A percentile compares a stretch with the other conserved stretches of the same genome.
Conservation (phyloP, 768 basidiomycete species). For the Tylopilus felleus region DNA sequence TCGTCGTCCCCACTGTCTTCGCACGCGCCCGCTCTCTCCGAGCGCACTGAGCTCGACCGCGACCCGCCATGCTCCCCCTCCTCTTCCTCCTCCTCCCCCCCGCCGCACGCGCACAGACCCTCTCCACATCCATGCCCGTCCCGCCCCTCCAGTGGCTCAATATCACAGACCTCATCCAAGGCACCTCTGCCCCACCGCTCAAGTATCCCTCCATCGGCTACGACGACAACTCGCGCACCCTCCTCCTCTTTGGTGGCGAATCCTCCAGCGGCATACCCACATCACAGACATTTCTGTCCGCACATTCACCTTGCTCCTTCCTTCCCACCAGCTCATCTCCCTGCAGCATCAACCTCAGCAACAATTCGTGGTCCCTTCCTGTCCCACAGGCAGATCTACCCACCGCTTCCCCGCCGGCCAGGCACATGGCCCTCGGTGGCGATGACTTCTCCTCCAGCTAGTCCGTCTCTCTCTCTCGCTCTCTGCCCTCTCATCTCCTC, state of each 20-base stretch:
- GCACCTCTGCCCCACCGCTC: slow-evolving; percentile 55
- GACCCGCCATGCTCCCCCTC: slow-evolving; percentile 3
- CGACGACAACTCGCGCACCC: slow-evolving; percentile 43
- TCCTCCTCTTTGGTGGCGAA: slow-evolving; percentile 76
- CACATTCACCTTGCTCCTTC: not conserved
- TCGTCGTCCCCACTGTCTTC: slow-evolving; percentile 12
- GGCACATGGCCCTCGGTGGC: slow-evolving; percentile 63
- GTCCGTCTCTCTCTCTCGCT: slow-evolving; percentile 40
- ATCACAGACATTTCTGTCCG: slow-evolving; percentile 67
- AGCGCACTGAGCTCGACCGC: slow-evolving; percentile 20
- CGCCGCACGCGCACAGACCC: slow-evolving; percentile 39
- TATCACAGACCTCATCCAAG: slow-evolving; percentile 52
- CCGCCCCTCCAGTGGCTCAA: slow-evolving; percentile 63
- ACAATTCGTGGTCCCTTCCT: slow-evolving; percentile 59
- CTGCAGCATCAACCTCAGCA: slow-evolving; percentile 57
- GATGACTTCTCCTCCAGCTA: slow-evolving; percentile 79
- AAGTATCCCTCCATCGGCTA: slow-evolving; percentile 71
- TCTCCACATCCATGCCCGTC: slow-evolving; percentile 48
- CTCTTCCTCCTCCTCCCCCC: slow-evolving; percentile 14
- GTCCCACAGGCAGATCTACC: slow-evolving; percentile 47
- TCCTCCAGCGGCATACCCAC: slow-evolving; percentile 61
- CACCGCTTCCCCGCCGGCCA: slow-evolving; percentile 50
- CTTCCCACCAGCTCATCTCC: slow-evolving; percentile 3
- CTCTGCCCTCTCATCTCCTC: slow-evolving; percentile 12
- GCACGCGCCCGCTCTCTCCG: slow-evolving; percentile 26